These are phyloP conservation scores for Torulaspora delbrueckii DNA, from an alignment of 805 yeast species.

Conservation along the genomic window DNA sequence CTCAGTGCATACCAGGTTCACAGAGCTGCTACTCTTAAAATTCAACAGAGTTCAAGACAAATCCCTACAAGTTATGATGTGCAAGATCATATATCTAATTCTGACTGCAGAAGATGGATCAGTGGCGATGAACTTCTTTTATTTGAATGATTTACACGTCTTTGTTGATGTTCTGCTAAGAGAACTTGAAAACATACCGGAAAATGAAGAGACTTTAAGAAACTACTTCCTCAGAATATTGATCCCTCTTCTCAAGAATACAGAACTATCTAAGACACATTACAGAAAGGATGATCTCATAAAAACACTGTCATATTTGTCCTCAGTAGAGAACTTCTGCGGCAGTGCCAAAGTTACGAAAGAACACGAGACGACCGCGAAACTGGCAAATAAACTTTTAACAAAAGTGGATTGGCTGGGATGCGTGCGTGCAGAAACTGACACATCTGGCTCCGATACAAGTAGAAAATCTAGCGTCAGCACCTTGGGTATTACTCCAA, in stretches of 20 bases:
- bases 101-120: slow-evolving; percentile 51
- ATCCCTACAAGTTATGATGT: slow-evolving; percentile 67
- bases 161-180: slow-evolving; percentile 77
- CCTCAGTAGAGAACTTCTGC: slow-evolving; percentile 26
- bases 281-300: slow-evolving; percentile 56
- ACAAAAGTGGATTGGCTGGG: slow-evolving; percentile 35
- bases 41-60: slow-evolving; percentile 71
- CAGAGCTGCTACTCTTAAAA: slow-evolving; percentile 65
- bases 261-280: slow-evolving; percentile 51
- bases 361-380: slow-evolving; percentile 38
- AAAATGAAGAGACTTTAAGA: slow-evolving; percentile 52
- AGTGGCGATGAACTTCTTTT: slow-evolving; percentile 59
- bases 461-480: slow-evolving; percentile 28
- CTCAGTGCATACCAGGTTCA: slow-evolving; percentile 47
- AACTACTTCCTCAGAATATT: slow-evolving; percentile 72
- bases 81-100: slow-evolving; percentile 70
- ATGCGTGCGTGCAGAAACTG: background rate
- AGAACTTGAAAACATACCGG: slow-evolving; percentile 67
- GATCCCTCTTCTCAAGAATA: slow-evolving; percentile 61
- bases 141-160: slow-evolving; percentile 79
- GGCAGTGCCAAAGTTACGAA: slow-evolving; percentile 17
- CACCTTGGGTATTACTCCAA: slow-evolving; percentile 17
- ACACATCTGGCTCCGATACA: slow-evolving; percentile 11
- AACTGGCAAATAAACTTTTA: slow-evolving; percentile 40
- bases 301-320: slow-evolving; percentile 47